Conservation (phyloP, 177 flowering plant species). For the Vitis hybrid region DNA sequence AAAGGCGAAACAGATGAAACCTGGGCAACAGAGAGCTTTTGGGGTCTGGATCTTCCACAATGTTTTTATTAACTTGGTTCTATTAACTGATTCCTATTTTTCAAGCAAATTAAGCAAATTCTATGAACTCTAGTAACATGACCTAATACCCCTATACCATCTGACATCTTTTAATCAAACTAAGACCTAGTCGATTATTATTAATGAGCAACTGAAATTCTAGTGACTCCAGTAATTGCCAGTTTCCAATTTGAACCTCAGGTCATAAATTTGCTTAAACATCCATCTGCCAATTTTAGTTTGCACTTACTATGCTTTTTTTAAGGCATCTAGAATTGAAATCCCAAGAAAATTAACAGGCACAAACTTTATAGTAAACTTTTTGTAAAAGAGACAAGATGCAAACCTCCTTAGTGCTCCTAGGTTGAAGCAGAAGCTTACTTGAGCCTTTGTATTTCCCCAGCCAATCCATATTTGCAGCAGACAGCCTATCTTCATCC, state of each 20-base stretch:
- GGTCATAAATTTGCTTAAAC: not conserved
- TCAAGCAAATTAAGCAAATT: too few species aligned
- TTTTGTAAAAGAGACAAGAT: conserved; percentile 7
- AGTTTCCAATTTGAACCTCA: not conserved
- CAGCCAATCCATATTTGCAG: conserved; percentile 93
- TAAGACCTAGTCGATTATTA: not conserved
- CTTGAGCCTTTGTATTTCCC: conserved; percentile 80
- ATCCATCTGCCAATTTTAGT: too few species aligned
- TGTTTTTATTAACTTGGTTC: too few species aligned
- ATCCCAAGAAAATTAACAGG: not conserved
- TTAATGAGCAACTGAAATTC: not conserved
- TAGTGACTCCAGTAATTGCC: not conserved
- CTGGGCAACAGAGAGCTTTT: not conserved
- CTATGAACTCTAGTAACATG: not conserved
- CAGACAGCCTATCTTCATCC: conserved; percentile 61
- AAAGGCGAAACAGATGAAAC: too few species aligned
- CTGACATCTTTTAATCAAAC: not conserved
- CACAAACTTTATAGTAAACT: not conserved
- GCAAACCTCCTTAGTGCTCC: conserved; percentile 73
- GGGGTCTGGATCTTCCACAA: not conserved
- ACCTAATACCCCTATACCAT: not conserved
- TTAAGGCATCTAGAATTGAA: not conserved
- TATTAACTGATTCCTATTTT: too few species aligned
- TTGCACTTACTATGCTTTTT: too few species aligned
- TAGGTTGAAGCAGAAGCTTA: conserved; percentile 79